Conservation (phyloP, 768 basidiomycete genomes). For the Boletellus emodensis region DNA sequence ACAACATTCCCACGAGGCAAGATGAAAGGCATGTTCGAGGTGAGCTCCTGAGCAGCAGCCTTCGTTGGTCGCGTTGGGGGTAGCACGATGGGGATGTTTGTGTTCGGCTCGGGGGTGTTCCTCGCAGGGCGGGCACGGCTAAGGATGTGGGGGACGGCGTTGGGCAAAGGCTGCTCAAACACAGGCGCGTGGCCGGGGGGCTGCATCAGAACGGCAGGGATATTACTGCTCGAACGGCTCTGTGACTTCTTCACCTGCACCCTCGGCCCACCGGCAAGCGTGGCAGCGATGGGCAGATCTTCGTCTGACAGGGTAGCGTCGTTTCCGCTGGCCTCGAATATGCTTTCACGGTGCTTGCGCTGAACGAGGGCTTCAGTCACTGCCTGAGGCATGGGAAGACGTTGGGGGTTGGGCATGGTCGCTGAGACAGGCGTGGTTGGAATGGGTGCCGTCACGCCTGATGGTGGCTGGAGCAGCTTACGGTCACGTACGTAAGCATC, state of each 20-base stretch:
- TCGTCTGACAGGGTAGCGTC: constrained; percentile 33
- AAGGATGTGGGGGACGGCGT: constrained; percentile 21
- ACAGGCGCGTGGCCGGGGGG: constrained; percentile 29
- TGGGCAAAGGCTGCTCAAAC: constrained; percentile 20
- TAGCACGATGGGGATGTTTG: constrained; percentile 30
- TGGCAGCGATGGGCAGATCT: constrained; percentile 31
- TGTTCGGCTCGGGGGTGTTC: constrained; percentile 19
- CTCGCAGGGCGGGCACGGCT: constrained; percentile 19
- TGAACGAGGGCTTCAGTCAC: constrained; percentile 71
- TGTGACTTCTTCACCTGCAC: constrained; percentile 20
- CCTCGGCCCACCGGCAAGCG: constrained; percentile 10
- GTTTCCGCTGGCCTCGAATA: constrained; percentile 43
- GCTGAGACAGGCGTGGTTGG: constrained; percentile 47
- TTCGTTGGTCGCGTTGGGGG: constrained; percentile 34
- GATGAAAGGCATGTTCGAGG: constrained; percentile 39
- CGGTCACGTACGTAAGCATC: constrained; percentile 82
- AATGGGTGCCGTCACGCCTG: constrained; percentile 78
- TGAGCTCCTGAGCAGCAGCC: constrained; percentile 26
- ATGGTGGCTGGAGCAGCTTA: constrained; percentile 78
- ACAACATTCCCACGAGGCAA: constrained; percentile 44
- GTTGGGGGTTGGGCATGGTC: constrained; percentile 32
- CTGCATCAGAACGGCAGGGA: constrained; percentile 29
- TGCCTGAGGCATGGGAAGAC: constrained; percentile 60
- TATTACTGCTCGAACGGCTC: constrained; percentile 14
- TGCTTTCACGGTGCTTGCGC: constrained; percentile 70